Percentiles rank a stretch among this genome's conserved stretches.
Evolutionary conservation across 108 stramenopile species (phyloP).

Genomic region (Poteriospumella lacustris): DNA sequence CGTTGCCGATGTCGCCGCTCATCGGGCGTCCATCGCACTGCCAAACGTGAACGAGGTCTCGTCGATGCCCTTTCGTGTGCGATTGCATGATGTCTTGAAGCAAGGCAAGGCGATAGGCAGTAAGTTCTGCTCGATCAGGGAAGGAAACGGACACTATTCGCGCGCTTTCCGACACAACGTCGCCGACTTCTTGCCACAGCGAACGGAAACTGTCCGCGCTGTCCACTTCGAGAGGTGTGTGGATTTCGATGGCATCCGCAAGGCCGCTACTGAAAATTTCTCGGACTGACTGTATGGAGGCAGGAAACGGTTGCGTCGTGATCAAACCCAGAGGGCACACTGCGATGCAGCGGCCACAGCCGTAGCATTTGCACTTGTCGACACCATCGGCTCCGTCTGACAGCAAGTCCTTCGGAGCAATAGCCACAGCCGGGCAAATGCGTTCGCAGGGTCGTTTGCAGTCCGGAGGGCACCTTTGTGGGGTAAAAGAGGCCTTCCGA

Average conservation of each 20-base stretch:
- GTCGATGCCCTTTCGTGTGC: neutral
- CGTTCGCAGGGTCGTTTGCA: constrained; percentile 42
- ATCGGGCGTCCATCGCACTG: constrained; percentile 50
- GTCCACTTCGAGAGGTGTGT: neutral
- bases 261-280: constrained; percentile 15
- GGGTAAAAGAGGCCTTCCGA: constrained; percentile 42
- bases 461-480: constrained; percentile 33
- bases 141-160: constrained; percentile 40
- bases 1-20: constrained; percentile 48
- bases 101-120: constrained; percentile 27
- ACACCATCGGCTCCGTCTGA: constrained; percentile 28
- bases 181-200: constrained; percentile 10
- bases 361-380: constrained; percentile 40
- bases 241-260: constrained; percentile 22
- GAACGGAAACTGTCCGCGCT: neutral
- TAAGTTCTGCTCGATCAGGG: constrained; percentile 36
- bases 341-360: constrained; percentile 45
- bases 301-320: constrained; percentile 26
- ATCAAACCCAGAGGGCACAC: constrained; percentile 50
- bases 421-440: constrained; percentile 43
- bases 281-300: neutral
- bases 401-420: constrained; percentile 11
- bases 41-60: constrained; percentile 11
- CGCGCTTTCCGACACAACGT: neutral
- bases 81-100: constrained; percentile 31